A percentile compares a stretch with the other conserved stretches of the same genome.
These are phyloP conservation scores for Chlamydomonas reinhardtii DNA, from an alignment of 163 green algal genomes.

Conservation along the genomic window DNA sequence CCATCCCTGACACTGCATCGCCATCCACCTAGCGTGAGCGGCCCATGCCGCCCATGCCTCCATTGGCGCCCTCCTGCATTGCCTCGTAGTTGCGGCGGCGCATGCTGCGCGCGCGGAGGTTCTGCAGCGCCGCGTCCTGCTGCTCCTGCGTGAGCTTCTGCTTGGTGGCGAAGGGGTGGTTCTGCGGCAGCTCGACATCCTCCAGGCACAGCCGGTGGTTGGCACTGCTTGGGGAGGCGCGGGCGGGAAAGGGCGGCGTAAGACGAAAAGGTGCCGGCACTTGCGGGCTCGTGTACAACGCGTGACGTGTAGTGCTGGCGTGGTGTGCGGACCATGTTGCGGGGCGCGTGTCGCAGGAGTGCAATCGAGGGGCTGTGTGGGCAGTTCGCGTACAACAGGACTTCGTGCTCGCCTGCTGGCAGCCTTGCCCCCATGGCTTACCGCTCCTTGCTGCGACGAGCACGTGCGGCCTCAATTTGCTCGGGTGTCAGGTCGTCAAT, in stretches of 20 bases:
- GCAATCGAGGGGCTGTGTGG: no score
- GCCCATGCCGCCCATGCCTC: no score
- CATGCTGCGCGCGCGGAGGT: conserved; percentile 13
- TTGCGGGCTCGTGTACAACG: no score
- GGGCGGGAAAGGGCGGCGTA: background rate
- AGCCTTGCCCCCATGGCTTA: background rate
- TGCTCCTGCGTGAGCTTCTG: conserved; percentile 30
- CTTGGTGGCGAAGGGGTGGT: conserved; percentile 71
- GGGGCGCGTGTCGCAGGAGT: background rate
- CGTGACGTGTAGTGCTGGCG: no score
- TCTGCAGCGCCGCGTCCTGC: conserved; percentile 21
- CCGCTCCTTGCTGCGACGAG: conserved; percentile 66
- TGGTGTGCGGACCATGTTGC: background rate
- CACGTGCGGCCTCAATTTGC: conserved; percentile 59
- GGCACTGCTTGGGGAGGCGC: conserved; percentile 36
- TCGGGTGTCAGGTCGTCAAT: conserved; percentile 61
- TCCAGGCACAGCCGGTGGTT: conserved; percentile 65
- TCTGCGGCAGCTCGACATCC: conserved; percentile 71
- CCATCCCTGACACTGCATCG: no score
- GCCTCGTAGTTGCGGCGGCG: conserved; percentile 22
- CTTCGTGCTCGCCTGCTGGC: background rate
- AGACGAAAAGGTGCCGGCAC: background rate
- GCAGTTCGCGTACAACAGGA: background rate
- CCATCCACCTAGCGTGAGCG: no score
- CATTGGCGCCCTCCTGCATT: background rate